Evolutionary conservation across 805 yeast species (phyloP).

Genomic region (Metschnikowia shivogae): DNA sequence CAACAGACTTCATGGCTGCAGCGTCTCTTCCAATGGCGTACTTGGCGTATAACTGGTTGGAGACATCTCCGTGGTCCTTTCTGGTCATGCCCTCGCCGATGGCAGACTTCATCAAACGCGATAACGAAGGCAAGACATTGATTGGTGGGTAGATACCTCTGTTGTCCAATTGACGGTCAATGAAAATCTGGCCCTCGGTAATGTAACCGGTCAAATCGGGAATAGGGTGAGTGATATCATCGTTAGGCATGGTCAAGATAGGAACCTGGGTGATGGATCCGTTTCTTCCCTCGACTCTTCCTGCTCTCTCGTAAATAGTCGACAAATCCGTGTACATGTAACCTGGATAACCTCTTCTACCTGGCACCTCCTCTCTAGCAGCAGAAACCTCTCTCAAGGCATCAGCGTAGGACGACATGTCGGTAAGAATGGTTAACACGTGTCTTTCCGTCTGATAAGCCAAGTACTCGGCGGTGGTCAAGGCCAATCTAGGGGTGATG

Average conservation of each 20-base stretch:
- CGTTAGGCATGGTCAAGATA: conserved; percentile 98
- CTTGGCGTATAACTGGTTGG: conserved; percentile 97
- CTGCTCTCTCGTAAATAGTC: conserved; percentile 98
- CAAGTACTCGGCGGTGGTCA: conserved; percentile 96
- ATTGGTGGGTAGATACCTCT: conserved; percentile 99
- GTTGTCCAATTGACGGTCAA: conserved; percentile 93
- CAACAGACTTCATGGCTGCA: conserved; percentile 99
- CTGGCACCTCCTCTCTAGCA: conserved; percentile 99
- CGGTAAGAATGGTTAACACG: conserved; percentile 95
- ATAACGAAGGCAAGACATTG: conserved; percentile 93
- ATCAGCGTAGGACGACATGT: conserved; percentile 99
- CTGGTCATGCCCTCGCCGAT: conserved; percentile 99
- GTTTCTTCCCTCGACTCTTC: conserved; percentile 99
- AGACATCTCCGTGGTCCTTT: conserved; percentile 99
- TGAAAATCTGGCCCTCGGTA: conserved; percentile 97
- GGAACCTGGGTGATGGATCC: conserved; percentile 99
- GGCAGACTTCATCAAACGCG: conserved; percentile 98
- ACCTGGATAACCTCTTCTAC: conserved; percentile 99
- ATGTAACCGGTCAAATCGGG: conserved; percentile 99
- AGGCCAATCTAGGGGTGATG: conserved; percentile 97
- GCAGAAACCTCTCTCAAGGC: conserved; percentile 99
- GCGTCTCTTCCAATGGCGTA: conserved; percentile 99
- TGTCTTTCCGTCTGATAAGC: conserved; percentile 99
- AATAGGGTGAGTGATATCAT: conserved; percentile 99
- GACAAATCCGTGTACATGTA: conserved; percentile 99